These are phyloP conservation scores for Lactifluus pinguis DNA, from an alignment of 768 basidiomycete genomes.

Conservation along the genomic window DNA sequence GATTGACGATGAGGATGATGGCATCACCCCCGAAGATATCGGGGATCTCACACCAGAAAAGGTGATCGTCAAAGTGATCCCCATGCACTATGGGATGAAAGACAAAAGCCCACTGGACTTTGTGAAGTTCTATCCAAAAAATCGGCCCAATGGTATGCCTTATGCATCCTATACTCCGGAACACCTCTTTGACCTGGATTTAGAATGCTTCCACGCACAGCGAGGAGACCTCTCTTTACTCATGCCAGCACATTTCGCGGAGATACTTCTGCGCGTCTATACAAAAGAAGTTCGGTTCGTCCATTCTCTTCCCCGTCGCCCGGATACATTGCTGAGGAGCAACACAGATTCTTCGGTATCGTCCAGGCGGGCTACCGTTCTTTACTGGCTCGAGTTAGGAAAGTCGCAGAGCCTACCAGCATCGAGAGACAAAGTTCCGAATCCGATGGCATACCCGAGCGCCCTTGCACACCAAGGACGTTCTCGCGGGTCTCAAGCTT, in stretches of 20 bases:
- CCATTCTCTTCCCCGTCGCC: not conserved
- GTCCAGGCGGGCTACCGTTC: conserved; percentile 61
- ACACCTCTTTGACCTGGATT: not conserved
- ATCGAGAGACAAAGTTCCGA: conserved; percentile 11
- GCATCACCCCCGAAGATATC: conserved; percentile 22
- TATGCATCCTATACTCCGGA: not conserved
- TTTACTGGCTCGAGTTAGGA: conserved; percentile 23
- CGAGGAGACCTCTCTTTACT: conserved; percentile 55
- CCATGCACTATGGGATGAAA: conserved; percentile 74
- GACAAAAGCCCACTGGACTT: conserved; percentile 58
- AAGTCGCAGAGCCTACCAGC: not conserved
- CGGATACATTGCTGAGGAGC: not conserved
- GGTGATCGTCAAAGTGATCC: conserved; percentile 53
- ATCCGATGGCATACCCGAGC: conserved; percentile 6
- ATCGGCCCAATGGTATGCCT: conserved; percentile 42
- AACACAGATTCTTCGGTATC: conserved; percentile 41
- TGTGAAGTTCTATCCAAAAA: conserved; percentile 69
- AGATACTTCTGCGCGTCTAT: conserved; percentile 60
- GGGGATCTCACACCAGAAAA: conserved; percentile 36
- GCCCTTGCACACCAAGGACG: conserved; percentile 11
- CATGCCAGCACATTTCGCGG: conserved; percentile 57
- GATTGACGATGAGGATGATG: conserved; percentile 11
- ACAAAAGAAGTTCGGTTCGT: conserved; percentile 47
- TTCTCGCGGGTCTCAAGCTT: conserved; percentile 10
- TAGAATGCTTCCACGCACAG: conserved; percentile 38